phyloP scores from a whole-genome alignment of 306 rosid genomes.

The Medicago ruthenica region DNA sequence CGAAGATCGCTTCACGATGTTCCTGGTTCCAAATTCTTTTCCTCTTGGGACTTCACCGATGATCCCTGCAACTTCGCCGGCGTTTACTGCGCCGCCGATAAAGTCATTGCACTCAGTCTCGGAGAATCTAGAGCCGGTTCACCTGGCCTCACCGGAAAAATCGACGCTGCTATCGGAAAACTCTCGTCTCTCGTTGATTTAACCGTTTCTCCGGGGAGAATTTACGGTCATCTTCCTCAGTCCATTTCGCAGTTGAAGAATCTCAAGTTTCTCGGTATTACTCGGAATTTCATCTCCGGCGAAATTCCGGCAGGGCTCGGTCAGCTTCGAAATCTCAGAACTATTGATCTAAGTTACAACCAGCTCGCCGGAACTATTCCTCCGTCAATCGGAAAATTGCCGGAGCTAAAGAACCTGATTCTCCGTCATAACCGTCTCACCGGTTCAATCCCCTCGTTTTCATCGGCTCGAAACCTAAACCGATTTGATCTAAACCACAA shows the following conservation, averaged over 20 bases:
- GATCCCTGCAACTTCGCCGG: constrained; percentile 93
- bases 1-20: constrained; percentile 71
- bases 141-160: constrained; percentile 79
- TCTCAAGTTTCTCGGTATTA: constrained; percentile 82
- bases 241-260: constrained; percentile 61
- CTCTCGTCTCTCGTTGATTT: constrained; percentile 77
- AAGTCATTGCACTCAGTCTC: constrained; percentile 78
- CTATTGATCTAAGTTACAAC: constrained; percentile 89
- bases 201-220: constrained; percentile 81
- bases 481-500: constrained; percentile 89
- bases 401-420: constrained; percentile 67
- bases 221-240: constrained; percentile 71
- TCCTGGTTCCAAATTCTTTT: constrained; percentile 79
- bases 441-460: constrained; percentile 73
- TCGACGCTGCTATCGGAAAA: constrained; percentile 68
- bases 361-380: constrained; percentile 75
- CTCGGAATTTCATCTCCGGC: constrained; percentile 90
- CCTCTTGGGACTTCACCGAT: constrained; percentile 92
- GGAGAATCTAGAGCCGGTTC: constrained; percentile 91
- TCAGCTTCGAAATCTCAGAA: constrained; percentile 56
- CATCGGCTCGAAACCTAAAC: constrained; percentile 60
- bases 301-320: constrained; percentile 62
- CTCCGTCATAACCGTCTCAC: constrained; percentile 83
- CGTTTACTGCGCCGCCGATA: constrained; percentile 69
- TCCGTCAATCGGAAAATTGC: constrained; percentile 59